Percentiles rank a stretch among this genome's conserved stretches.
Evolutionary conservation across 2,329 filamentous ascomycete genomes (phyloP).

Genomic region (Alternaria alternata): DNA sequence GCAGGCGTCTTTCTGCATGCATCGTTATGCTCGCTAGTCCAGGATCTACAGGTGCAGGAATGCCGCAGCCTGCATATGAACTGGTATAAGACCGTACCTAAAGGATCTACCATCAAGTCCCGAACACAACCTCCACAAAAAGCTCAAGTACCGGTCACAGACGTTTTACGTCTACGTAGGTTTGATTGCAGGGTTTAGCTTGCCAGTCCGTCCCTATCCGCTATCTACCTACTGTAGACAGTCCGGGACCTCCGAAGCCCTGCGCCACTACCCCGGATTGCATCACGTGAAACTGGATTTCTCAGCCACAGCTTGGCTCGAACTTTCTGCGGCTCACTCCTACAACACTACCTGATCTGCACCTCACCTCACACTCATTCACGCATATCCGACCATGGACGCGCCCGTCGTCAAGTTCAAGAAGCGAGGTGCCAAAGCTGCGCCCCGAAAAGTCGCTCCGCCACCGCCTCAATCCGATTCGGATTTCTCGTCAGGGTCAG

Average conservation of each 20-base stretch:
- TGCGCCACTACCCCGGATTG: constrained; percentile 23
- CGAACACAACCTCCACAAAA: neutral
- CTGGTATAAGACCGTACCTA: neutral
- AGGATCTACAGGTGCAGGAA: neutral
- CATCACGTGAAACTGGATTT: constrained; percentile 25
- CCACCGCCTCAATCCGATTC: constrained; percentile 68
- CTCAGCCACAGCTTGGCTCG: constrained; percentile 36
- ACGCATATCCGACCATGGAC: constrained; percentile 40
- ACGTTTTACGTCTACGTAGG: neutral
- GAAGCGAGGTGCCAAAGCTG: constrained; percentile 79
- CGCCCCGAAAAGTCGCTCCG: constrained; percentile 82
- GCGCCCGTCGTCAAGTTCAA: constrained; percentile 78
- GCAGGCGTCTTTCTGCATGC: neutral
- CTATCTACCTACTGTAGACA: neutral
- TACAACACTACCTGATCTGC: neutral
- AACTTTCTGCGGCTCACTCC: constrained; percentile 28
- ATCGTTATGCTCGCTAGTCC: neutral
- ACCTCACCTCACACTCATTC: constrained; percentile 5
- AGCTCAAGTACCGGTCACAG: neutral
- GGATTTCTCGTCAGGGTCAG: constrained; percentile 74
- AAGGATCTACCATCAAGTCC: neutral
- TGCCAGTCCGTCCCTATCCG: neutral
- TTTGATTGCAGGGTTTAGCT: neutral
- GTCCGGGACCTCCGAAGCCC: neutral
- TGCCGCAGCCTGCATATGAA: neutral